These are phyloP conservation scores for Neofusicoccum parvum DNA, from an alignment of 2,329 filamentous ascomycete genomes.

Conservation along the genomic window DNA sequence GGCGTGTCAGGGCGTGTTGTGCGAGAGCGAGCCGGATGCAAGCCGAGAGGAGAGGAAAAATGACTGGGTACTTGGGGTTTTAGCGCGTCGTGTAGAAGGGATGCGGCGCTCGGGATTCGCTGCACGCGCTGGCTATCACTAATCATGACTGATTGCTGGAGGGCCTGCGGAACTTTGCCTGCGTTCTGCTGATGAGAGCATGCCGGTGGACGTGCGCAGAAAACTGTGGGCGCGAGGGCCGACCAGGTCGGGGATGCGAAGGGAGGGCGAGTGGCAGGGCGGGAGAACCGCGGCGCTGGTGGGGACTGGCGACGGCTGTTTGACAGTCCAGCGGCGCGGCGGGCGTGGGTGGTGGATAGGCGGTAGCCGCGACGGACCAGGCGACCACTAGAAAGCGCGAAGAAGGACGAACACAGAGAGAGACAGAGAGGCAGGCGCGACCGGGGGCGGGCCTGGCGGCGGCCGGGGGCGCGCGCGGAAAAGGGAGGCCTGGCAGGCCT, in stretches of 20 bases:
- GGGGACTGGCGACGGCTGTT: not conserved
- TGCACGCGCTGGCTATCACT: not conserved
- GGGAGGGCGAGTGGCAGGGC: not conserved
- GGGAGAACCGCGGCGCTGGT: not conserved
- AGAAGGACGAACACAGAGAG: not conserved
- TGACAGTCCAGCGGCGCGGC: not conserved
- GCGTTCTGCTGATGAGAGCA: constrained; percentile 3
- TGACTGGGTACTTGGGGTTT: no score
- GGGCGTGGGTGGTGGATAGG: not conserved
- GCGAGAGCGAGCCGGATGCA: no score
- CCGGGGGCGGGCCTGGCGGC: not conserved
- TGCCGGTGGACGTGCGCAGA: not conserved
- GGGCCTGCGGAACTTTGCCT: not conserved
- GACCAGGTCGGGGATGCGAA: not conserved
- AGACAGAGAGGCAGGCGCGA: no score
- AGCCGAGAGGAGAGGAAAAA: no score
- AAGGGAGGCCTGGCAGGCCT: not conserved
- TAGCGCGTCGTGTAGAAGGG: no score
- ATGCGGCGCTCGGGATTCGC: no score
- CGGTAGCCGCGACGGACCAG: not conserved
- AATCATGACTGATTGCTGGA: not conserved
- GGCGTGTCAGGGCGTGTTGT: no score
- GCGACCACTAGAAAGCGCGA: not conserved
- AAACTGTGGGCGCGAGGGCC: not conserved
- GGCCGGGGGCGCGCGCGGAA: not conserved